Evolutionary conservation across 768 basidiomycete genomes (phyloP).

Genomic region (Kwoniella pini): DNA sequence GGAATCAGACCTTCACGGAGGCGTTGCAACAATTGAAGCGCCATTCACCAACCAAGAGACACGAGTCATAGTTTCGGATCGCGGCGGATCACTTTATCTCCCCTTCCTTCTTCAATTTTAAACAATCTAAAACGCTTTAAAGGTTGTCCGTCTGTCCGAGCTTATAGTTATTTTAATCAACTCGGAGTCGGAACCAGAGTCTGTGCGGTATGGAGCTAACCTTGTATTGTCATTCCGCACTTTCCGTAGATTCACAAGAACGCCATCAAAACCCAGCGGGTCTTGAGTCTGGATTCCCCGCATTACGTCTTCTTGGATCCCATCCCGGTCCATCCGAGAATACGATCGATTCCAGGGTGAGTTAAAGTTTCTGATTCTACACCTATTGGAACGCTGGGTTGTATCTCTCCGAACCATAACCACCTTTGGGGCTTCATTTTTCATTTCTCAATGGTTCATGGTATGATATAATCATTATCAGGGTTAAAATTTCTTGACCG

Average conservation of each 20-base stretch:
- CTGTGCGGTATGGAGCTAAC: not conserved
- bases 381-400: constrained; percentile 8
- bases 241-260: too few relatives aligned
- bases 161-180: not conserved
- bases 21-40: too few relatives aligned
- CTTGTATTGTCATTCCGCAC: not conserved
- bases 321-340: constrained; percentile 2
- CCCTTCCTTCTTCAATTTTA: not conserved
- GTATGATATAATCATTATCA: not conserved
- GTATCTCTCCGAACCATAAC: not conserved
- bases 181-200: not conserved
- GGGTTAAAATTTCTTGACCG: constrained; percentile 3
- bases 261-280: not conserved
- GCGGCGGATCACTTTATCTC: not conserved
- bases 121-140: not conserved
- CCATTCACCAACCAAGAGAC: too few relatives aligned
- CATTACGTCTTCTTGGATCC: not conserved
- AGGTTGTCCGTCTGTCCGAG: not conserved
- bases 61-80: too few relatives aligned
- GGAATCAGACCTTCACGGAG: too few relatives aligned
- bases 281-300: not conserved
- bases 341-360: not conserved
- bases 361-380: not conserved
- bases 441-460: too few relatives aligned
- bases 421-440: not conserved